phyloP scores from a whole-genome alignment of 1,284 basidiomycete species.

The Sanghuangporus sanghuang region DNA sequence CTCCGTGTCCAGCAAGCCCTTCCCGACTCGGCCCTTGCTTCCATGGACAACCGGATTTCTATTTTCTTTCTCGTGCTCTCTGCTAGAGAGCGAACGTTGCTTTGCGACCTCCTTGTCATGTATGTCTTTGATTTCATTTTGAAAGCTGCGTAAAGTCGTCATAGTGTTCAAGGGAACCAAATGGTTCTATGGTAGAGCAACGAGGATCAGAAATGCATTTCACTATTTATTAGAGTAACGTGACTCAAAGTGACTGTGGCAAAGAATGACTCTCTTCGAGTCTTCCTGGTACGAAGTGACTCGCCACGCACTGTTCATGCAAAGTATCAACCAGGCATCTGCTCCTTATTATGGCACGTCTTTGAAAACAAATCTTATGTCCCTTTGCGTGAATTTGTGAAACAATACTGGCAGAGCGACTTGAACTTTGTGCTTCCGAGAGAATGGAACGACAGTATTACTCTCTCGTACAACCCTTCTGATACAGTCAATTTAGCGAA shows the following conservation, averaged over 20 bases:
- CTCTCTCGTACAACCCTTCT: too few species aligned
- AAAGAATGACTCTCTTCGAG: neutral
- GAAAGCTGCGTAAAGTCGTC: constrained; percentile 65
- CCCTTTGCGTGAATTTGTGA: too few species aligned
- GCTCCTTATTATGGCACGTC: too few species aligned
- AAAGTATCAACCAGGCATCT: neutral
- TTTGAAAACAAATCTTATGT: too few species aligned
- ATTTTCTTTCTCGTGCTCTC: constrained; percentile 33
- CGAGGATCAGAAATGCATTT: neutral
- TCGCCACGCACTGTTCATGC: neutral
- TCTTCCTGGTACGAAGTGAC: neutral
- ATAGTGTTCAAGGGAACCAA: constrained; percentile 29
- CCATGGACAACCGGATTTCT: constrained; percentile 28
- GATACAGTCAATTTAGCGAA: too few species aligned
- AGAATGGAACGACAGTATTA: too few species aligned
- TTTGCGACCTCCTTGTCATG: constrained; percentile 56
- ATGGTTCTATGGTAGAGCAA: neutral
- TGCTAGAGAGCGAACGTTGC: constrained; percentile 37
- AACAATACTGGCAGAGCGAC: too few species aligned
- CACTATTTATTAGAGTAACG: neutral
- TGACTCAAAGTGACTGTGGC: constrained; percentile 6
- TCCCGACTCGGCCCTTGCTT: constrained; percentile 17
- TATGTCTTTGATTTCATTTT: constrained; percentile 71
- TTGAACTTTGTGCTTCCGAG: too few species aligned
- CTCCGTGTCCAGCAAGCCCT: neutral